phyloP scores from a whole-genome alignment of 192 early-diverging fungal genomes.

The Mortierella antarctica region DNA sequence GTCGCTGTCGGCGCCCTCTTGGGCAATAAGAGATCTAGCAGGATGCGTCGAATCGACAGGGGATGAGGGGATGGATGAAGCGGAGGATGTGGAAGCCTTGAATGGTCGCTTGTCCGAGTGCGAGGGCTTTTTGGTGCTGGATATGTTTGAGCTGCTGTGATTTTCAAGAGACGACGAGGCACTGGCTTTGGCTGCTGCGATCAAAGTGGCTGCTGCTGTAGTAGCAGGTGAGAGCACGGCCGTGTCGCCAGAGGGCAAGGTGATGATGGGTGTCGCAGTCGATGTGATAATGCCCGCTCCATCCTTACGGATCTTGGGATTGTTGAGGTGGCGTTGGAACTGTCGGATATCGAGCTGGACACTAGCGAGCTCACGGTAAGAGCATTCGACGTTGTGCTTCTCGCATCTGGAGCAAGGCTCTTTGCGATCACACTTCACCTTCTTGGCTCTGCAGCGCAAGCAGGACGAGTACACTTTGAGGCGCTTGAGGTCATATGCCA shows the following conservation, averaged over 20 bases:
- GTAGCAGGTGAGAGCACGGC: conserved; percentile 37
- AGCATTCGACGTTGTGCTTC: conserved; percentile 50
- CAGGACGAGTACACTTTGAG: conserved; percentile 54
- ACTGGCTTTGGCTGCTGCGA: conserved; percentile 37
- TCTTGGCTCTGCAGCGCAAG: conserved; percentile 50
- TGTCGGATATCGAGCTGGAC: conserved; percentile 52
- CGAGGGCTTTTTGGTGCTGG: conserved; percentile 4
- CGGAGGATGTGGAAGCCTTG: conserved; percentile 18
- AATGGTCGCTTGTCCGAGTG: not conserved
- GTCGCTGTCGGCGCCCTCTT: conserved; percentile 21
- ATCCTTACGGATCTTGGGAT: conserved; percentile 45
- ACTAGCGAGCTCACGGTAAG: conserved; percentile 45
- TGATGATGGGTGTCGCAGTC: conserved; percentile 48
- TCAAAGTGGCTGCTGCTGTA: conserved; percentile 32
- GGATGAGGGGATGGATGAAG: conserved; percentile 6
- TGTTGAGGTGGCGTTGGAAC: conserved; percentile 48
- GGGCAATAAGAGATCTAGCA: not conserved
- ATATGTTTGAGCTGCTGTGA: not conserved
- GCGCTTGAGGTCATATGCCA: conserved; percentile 49
- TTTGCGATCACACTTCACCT: conserved; percentile 53
- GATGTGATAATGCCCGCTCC: conserved; percentile 53
- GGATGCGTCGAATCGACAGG: conserved; percentile 5
- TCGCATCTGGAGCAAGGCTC: conserved; percentile 50
- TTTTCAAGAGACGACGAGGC: conserved; percentile 4
- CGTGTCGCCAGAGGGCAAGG: conserved; percentile 44